phyloP scores from a whole-genome alignment of 106 monocot genomes.

The Acorus calamus region DNA sequence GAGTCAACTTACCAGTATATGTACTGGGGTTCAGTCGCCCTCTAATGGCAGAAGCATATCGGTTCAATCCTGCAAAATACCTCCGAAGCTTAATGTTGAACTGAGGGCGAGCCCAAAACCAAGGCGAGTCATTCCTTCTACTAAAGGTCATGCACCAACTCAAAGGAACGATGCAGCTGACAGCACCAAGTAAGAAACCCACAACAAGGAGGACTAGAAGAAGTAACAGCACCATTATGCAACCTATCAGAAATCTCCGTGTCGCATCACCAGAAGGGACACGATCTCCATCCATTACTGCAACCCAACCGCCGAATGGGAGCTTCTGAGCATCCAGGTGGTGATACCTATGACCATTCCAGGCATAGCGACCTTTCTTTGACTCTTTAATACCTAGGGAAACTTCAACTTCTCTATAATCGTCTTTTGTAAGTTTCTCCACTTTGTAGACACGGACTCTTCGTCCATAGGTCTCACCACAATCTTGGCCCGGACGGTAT shows the following conservation, averaged over 20 bases:
- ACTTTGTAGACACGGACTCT: slow-evolving; percentile 24
- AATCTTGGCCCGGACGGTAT: slow-evolving; percentile 44
- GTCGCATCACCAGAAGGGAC: slow-evolving; percentile 47
- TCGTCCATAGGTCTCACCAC: slow-evolving; percentile 39
- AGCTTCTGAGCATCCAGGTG: slow-evolving; percentile 39
- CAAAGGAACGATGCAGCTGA: slow-evolving; percentile 13
- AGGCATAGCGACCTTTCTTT: slow-evolving; percentile 41
- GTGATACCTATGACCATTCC: slow-evolving; percentile 46
- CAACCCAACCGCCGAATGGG: slow-evolving; percentile 38
- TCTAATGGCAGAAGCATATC: slow-evolving; percentile 12
- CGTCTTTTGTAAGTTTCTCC: slow-evolving; percentile 28
- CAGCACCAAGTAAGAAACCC: slow-evolving; percentile 21
- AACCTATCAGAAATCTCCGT: slow-evolving; percentile 30
- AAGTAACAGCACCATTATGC: slow-evolving; percentile 10
- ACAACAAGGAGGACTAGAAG: slow-evolving; percentile 13
- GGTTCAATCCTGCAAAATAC: slow-evolving; percentile 11
- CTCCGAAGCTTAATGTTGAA: slow-evolving; percentile 23
- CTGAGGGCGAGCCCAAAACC: slow-evolving; percentile 11
- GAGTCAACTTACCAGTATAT: slow-evolving; percentile 17
- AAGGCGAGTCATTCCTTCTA: slow-evolving; percentile 17
- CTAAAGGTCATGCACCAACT: slow-evolving; percentile 9
- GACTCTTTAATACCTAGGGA: slow-evolving; percentile 21
- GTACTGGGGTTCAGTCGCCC: slow-evolving; percentile 23
- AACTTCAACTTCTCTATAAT: slow-evolving; percentile 31
- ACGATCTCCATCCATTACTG: slow-evolving; percentile 57